A percentile compares a stretch with the other conserved stretches of the same genome.
Conservation (phyloP, 148 eudicot species). For the Oxyria digyna region DNA sequence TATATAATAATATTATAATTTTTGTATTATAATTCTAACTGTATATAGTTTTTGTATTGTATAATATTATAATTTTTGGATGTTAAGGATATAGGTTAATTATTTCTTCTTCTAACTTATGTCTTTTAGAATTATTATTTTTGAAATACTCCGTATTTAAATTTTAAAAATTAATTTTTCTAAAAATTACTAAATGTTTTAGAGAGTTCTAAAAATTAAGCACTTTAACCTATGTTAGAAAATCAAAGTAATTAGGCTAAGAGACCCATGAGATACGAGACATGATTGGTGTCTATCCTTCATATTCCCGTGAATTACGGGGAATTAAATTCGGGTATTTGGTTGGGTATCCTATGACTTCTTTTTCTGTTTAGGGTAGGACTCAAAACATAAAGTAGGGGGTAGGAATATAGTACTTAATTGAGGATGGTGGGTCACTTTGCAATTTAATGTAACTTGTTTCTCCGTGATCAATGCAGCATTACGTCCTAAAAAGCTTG, state of each 20-base stretch:
- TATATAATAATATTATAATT: no score
- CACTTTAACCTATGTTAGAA: no score
- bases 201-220: no score
- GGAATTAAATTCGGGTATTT: background rate
- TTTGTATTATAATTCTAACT: no score
- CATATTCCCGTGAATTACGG: conserved; percentile 5
- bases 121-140: no score
- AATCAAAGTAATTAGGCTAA: background rate
- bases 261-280: background rate
- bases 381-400: background rate
- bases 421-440: background rate
- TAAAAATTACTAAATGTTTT: no score
- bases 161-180: no score
- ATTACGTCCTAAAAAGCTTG: conserved; percentile 1
- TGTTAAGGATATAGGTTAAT: no score
- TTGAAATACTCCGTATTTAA: no score
- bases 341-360: conserved; percentile 3
- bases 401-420: background rate
- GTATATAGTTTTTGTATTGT: no score
- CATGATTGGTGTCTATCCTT: conserved; percentile 1
- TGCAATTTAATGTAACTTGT: background rate
- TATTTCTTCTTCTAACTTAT: no score
- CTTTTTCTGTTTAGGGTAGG: background rate
- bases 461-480: conserved; percentile 5
- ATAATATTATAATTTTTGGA: no score